Conservation (phyloP, 2,329 filamentous ascomycete species). For the Ceratocystis cacaofunesta region DNA sequence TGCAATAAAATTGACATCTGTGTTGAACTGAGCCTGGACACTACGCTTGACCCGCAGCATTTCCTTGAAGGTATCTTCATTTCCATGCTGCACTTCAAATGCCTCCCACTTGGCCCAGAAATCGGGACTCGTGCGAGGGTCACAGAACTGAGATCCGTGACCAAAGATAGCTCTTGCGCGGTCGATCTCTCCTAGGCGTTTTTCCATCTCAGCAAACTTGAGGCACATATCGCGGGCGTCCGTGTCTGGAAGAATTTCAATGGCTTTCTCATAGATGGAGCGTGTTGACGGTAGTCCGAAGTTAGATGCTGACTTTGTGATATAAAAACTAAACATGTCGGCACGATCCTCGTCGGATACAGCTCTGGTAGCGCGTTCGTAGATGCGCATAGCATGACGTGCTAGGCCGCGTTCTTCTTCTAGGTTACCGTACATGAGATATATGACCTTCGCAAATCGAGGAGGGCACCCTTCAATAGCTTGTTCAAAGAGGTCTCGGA, state of each 20-base stretch:
- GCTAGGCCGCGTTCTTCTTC: constrained; percentile 92
- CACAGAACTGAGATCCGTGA: constrained; percentile 92
- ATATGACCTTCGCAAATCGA: constrained; percentile 89
- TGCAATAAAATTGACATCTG: constrained; percentile 96
- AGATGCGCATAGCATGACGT: constrained; percentile 95
- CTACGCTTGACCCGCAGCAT: constrained; percentile 97
- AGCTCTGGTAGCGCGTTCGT: constrained; percentile 87
- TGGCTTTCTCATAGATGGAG: constrained; percentile 91
- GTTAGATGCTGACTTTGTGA: constrained; percentile 95
- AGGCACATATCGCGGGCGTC: constrained; percentile 97
- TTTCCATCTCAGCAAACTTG: constrained; percentile 96
- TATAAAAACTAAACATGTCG: constrained; percentile 99
- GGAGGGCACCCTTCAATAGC: constrained; percentile 87
- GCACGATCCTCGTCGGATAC: constrained; percentile 88
- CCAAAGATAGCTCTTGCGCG: constrained; percentile 90
- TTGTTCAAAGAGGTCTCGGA: constrained; percentile 93
- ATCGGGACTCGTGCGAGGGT: constrained; percentile 72
- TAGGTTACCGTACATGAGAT: constrained; percentile 94
- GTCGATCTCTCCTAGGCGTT: constrained; percentile 82
- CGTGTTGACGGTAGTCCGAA: constrained; percentile 91
- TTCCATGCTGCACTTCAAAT: constrained; percentile 95
- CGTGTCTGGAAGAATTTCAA: constrained; percentile 77
- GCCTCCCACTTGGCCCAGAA: constrained; percentile 97
- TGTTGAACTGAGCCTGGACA: constrained; percentile 96
- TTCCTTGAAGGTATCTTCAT: constrained; percentile 98